A percentile compares a stretch with the other conserved stretches of the same genome.
Conservation (phyloP, 495 filamentous ascomycete genomes). For the Lepraria neglecta region DNA sequence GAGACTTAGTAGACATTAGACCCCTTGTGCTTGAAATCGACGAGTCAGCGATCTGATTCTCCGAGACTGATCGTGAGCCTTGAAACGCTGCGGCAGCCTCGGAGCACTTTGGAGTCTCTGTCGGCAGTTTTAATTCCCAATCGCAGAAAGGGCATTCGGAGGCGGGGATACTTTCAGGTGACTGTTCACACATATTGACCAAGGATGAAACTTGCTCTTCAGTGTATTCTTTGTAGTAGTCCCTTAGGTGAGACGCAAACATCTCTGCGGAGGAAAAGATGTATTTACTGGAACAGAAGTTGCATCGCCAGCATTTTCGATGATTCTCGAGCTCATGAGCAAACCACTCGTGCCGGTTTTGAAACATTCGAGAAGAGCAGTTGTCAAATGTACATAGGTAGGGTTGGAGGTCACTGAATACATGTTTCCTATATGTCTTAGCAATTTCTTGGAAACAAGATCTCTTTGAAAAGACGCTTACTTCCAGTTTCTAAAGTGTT, state of each 20-base stretch:
- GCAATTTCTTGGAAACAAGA: neutral
- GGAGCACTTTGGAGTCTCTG: neutral
- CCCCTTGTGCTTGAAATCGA: neutral
- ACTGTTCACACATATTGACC: neutral
- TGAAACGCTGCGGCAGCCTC: neutral
- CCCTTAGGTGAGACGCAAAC: neutral
- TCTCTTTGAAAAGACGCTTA: neutral
- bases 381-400: constrained; percentile 34
- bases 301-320: constrained; percentile 27
- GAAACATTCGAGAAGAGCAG: constrained; percentile 29
- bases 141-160: neutral
- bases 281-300: constrained; percentile 22
- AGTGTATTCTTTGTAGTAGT: neutral
- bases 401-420: constrained; percentile 33
- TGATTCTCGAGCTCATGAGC: constrained; percentile 33
- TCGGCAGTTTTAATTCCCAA: neutral
- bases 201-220: neutral
- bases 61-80: constrained; percentile 7
- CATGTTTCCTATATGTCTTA: constrained; percentile 24
- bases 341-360: constrained; percentile 31
- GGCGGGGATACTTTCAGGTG: neutral
- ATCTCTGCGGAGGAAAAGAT: constrained; percentile 5
- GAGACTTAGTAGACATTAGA: too few relatives aligned
- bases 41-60: neutral
- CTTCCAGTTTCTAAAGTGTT: neutral